Percentiles rank a stretch among this genome's conserved stretches.
These are phyloP conservation scores for Cordyceps pruinosa DNA, from an alignment of 2,329 filamentous ascomycete genomes.

Conservation along the genomic window DNA sequence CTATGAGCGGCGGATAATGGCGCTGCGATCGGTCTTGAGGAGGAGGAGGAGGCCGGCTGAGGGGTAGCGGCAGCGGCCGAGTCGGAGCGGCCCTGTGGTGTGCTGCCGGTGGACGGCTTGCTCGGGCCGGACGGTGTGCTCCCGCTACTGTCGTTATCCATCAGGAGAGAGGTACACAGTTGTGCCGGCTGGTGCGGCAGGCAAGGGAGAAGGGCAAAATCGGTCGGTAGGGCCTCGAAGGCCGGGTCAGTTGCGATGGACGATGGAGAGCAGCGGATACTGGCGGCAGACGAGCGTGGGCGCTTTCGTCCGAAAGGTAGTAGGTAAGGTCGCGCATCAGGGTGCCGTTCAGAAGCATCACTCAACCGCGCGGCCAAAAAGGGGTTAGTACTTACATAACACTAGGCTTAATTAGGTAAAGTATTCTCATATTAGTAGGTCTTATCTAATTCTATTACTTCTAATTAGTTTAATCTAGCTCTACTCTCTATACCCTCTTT, in stretches of 20 bases:
- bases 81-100: constrained; percentile 22
- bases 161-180: constrained; percentile 12
- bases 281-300: no score
- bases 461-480: no score
- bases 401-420: no score
- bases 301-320: no score
- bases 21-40: not conserved
- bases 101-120: constrained; percentile 27
- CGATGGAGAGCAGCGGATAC: not conserved
- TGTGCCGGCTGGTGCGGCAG: not conserved
- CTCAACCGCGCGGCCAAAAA: no score
- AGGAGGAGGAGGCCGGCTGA: constrained; percentile 14
- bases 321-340: no score
- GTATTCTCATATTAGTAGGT: no score
- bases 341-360: no score
- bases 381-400: no score
- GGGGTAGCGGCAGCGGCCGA: constrained; percentile 9
- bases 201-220: not conserved
- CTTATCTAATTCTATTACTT: no score
- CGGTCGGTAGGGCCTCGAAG: not conserved
- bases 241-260: not conserved
- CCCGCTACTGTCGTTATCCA: constrained; percentile 27
- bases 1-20: constrained; percentile 14
- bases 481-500: no score
- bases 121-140: constrained; percentile 24